Base-by-base conservation (phyloP, 2,329 filamentous ascomycete species). In the Purpureocillium takamizusanense region DNA sequence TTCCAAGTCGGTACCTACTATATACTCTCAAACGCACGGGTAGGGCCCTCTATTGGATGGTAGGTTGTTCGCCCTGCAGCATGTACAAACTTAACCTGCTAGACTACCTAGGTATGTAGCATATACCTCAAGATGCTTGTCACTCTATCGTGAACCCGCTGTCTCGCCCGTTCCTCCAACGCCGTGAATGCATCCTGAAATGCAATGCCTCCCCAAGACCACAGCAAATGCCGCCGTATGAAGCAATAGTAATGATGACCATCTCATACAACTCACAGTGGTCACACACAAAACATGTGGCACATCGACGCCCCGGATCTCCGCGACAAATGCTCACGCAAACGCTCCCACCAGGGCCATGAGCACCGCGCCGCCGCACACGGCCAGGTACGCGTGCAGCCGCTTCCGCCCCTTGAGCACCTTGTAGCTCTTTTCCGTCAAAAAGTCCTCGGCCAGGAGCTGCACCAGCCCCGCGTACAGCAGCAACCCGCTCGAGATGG, bases 391-490 rank as follows among this genome's bases (percentile, higher is more conserved):
- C 1, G 83, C 83, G 36, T 73, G 68, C 11, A 78, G 61, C 27
- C 83, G 67, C 50, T 66, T 75, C 52, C 61, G 72, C 0, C 83
- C 83, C 41, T 71, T 72, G 29, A 87, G 62, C 15, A 74, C 66
- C 49, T 69, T 72, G 68, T 84, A 86, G 57, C 81, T 86, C 65
- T 84, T 81, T 48, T 86, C 82, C 11, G 76, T 78, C 42, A 88
- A 53, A 49, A 94, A 94, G 51, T 94, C 87, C 59, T 94, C 86
- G 0, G 86, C 83, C 34, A 94, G 69, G 15, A 94, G 69, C 62
- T 94, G 86, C 4, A 94, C 87, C 32, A 94, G 64, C 0, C 85
- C 86, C 0, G 87, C 86, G 55, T 90, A 94, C 4, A 94, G 67
- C 21, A 94, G 61, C 36, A 94, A 66, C 0, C 87, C 87, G 36